Conservation (phyloP, 2,329 filamentous ascomycete genomes). For the Scedosporium dehoogii region DNA sequence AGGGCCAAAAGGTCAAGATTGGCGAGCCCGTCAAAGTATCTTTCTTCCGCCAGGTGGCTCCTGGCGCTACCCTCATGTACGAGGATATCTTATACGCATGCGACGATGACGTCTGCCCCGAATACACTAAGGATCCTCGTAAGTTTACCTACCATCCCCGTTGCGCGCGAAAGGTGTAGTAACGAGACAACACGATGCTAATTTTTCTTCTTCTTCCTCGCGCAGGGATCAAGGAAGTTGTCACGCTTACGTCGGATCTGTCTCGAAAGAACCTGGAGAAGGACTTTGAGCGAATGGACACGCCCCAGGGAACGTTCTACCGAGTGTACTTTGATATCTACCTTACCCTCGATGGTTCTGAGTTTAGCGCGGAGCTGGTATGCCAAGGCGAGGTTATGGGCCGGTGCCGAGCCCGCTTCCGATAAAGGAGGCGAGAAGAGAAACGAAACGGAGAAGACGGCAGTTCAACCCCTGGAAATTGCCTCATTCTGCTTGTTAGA, state of each 20-base stretch:
- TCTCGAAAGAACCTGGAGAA: conserved; percentile 98
- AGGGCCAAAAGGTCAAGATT: conserved; percentile 97
- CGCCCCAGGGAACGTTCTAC: conserved; percentile 93
- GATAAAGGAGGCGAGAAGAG: conserved; percentile 28
- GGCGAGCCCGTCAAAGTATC: conserved; percentile 98
- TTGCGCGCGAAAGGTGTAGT: background rate
- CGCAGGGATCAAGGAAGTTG: conserved; percentile 94
- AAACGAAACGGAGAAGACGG: too few species aligned
- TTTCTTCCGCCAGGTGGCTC: conserved; percentile 96
- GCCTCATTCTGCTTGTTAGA: too few species aligned
- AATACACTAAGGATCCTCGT: conserved; percentile 99
- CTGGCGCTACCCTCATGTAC: conserved; percentile 96
- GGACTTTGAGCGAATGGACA: conserved; percentile 99
- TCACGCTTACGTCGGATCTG: conserved; percentile 92
- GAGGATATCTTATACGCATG: conserved; percentile 97
- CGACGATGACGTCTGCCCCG: conserved; percentile 94
- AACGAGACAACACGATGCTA: conserved; percentile 16
- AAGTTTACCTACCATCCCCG: conserved; percentile 37
- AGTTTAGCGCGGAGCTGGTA: conserved; percentile 97
- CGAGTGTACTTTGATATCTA: conserved; percentile 73
- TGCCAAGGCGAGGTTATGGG: conserved; percentile 99
- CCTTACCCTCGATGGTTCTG: conserved; percentile 89
- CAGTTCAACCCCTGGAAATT: too few species aligned
- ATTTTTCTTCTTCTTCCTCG: background rate
- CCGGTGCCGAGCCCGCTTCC: conserved; percentile 83